Conservation (phyloP, 768 basidiomycete genomes). For the Podaxis sp. region DNA sequence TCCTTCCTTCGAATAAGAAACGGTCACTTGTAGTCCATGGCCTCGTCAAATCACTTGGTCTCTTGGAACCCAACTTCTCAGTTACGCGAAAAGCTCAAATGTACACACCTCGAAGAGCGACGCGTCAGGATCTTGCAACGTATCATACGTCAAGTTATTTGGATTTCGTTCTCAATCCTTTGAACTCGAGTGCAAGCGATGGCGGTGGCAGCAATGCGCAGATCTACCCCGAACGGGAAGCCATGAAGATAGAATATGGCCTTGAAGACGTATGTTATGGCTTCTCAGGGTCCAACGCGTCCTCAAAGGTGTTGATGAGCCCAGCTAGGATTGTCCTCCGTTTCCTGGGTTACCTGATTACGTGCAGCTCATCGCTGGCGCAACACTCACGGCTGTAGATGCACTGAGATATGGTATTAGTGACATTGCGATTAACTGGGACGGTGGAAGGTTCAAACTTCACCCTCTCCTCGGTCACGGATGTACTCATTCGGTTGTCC, state of each 20-base stretch:
- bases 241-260: slow-evolving; percentile 41
- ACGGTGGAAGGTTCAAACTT: slow-evolving; percentile 69
- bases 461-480: background rate
- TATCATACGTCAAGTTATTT: slow-evolving; percentile 77
- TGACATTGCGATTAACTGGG: slow-evolving; percentile 81
- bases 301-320: background rate
- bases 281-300: background rate
- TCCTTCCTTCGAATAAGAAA: slow-evolving; percentile 66
- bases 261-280: slow-evolving; percentile 29
- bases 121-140: slow-evolving; percentile 47
- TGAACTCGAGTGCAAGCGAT: slow-evolving; percentile 19
- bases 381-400: slow-evolving; percentile 68
- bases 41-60: slow-evolving; percentile 47
- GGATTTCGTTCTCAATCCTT: slow-evolving; percentile 45
- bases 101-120: slow-evolving; percentile 51
- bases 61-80: slow-evolving; percentile 33
- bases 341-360: slow-evolving; percentile 72
- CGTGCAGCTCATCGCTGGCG: slow-evolving; percentile 68
- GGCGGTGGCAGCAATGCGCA: background rate
- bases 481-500: background rate
- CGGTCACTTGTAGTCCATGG: slow-evolving; percentile 66
- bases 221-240: background rate
- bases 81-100: slow-evolving; percentile 32
- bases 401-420: slow-evolving; percentile 46
- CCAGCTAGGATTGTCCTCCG: slow-evolving; percentile 70